A percentile compares a stretch with the other conserved stretches of the same genome.
These are phyloP conservation scores for Dalechampia spathulata DNA, from an alignment of 441 rosid species.

Conservation along the genomic window DNA sequence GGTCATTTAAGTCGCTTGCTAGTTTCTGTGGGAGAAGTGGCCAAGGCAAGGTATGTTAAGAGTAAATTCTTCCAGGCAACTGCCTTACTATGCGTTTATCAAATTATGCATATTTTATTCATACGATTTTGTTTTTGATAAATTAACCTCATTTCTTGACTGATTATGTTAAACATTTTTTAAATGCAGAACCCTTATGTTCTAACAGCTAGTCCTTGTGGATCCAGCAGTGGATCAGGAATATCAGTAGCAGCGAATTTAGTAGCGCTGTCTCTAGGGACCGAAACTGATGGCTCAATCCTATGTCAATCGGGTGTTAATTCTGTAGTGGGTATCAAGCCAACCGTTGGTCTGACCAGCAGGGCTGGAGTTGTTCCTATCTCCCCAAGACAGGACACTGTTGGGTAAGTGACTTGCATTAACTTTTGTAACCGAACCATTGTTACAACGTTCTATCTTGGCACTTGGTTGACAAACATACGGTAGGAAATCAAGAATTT, in stretches of 20 bases:
- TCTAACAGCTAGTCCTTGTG: slow-evolving; percentile 40
- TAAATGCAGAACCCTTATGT: slow-evolving; percentile 55
- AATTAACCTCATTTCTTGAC: too few species aligned
- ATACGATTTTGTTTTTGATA: too few species aligned
- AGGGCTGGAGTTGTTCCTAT: slow-evolving; percentile 64
- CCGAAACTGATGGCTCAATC: slow-evolving; percentile 72
- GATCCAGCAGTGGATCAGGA: slow-evolving; percentile 72
- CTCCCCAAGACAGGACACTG: slow-evolving; percentile 53
- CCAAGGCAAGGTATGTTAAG: slow-evolving; percentile 61
- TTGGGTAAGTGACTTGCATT: too few species aligned
- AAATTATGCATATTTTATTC: too few species aligned
- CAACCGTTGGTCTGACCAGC: slow-evolving; percentile 71
- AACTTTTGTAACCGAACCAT: too few species aligned
- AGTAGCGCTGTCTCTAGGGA: slow-evolving; percentile 55
- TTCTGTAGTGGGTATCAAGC: slow-evolving; percentile 70
- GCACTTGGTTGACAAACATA: too few species aligned
- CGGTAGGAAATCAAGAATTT: too few species aligned
- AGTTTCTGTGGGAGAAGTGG: slow-evolving; percentile 55
- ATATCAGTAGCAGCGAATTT: slow-evolving; percentile 67
- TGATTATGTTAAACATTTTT: too few species aligned
- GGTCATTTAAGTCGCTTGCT: not conserved
- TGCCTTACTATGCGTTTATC: not conserved
- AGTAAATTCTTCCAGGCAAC: too few species aligned
- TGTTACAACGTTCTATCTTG: too few species aligned
- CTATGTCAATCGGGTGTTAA: slow-evolving; percentile 49